Conservation (phyloP, 1,284 basidiomycete species). For the Ustilago crameri region DNA sequence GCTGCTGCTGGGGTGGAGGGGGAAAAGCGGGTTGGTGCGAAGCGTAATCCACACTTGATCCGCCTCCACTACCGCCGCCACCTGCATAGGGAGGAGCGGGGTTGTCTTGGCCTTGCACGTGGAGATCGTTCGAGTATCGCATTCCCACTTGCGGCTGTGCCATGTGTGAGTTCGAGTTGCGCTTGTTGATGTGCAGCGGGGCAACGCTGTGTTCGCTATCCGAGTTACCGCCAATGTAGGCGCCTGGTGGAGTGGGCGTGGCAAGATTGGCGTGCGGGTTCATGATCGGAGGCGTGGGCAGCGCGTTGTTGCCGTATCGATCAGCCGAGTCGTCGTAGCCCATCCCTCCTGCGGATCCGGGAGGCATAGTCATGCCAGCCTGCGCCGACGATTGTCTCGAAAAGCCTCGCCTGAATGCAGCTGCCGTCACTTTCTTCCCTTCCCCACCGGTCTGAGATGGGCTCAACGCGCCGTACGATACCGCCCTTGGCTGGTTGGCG, state of each 20-base stretch:
- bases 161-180: conserved; percentile 22
- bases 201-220: conserved; percentile 19
- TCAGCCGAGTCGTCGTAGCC: conserved; percentile 2
- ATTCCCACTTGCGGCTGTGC: conserved; percentile 23
- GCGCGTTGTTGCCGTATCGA: conserved; percentile 15
- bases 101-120: conserved; percentile 18
- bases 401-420: conserved; percentile 61
- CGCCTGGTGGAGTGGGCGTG: conserved; percentile 27
- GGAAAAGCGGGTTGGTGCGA: background rate
- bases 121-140: conserved; percentile 26
- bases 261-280: conserved; percentile 12
- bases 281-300: conserved; percentile 18
- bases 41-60: conserved; percentile 2
- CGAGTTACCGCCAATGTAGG: conserved; percentile 11
- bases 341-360: background rate
- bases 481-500: conserved; percentile 6
- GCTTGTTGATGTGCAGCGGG: conserved; percentile 51
- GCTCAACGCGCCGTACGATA: conserved; percentile 36
- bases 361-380: conserved; percentile 16
- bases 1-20: conserved; percentile 8
- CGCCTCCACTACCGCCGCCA: background rate
- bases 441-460: conserved; percentile 12
- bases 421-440: conserved; percentile 62
- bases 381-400: conserved; percentile 46
- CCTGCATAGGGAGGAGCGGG: conserved; percentile 50